A percentile compares a stretch with the other conserved stretches of the same genome.
Evolutionary conservation across 2,329 filamentous ascomycete genomes (phyloP).

Genomic region (Fusarium falciforme): DNA sequence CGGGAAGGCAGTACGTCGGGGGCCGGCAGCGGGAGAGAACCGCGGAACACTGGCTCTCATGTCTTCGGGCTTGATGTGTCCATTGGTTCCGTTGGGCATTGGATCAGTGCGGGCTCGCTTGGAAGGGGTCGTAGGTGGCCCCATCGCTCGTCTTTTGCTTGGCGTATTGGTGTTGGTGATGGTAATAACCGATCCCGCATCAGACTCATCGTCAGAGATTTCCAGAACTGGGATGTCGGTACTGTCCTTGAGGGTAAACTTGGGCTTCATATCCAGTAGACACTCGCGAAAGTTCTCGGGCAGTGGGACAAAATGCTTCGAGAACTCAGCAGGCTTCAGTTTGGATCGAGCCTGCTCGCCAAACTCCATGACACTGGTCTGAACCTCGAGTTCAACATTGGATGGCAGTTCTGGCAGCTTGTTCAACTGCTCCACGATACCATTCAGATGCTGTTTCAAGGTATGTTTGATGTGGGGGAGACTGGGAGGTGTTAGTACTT

Average conservation of each 20-base stretch:
- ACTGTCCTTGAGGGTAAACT: constrained; percentile 56
- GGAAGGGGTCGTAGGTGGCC: constrained; percentile 47
- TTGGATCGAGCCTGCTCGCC: constrained; percentile 64
- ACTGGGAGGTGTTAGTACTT: constrained; percentile 44
- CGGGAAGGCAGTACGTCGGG: constrained; percentile 36
- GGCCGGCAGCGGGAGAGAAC: constrained; percentile 7
- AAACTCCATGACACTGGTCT: constrained; percentile 69
- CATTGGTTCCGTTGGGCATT: constrained; percentile 19
- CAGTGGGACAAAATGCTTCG: constrained; percentile 57
- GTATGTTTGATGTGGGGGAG: constrained; percentile 67
- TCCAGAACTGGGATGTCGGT: constrained; percentile 51
- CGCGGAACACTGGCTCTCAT: constrained; percentile 39
- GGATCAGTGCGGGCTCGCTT: constrained; percentile 47
- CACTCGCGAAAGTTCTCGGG: constrained; percentile 63
- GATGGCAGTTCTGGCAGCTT: constrained; percentile 74
- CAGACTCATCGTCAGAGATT: constrained; percentile 55
- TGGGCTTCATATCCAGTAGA: constrained; percentile 60
- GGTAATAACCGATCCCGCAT: constrained; percentile 43
- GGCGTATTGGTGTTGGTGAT: constrained; percentile 38
- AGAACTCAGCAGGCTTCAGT: constrained; percentile 57
- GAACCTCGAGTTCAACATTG: constrained; percentile 75
- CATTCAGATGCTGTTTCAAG: constrained; percentile 58
- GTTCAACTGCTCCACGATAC: constrained; percentile 66
- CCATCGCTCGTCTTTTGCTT: constrained; percentile 46
- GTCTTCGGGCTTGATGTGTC: constrained; percentile 55